Conservation (phyloP, 805 yeast species). For the Candida orba region DNA sequence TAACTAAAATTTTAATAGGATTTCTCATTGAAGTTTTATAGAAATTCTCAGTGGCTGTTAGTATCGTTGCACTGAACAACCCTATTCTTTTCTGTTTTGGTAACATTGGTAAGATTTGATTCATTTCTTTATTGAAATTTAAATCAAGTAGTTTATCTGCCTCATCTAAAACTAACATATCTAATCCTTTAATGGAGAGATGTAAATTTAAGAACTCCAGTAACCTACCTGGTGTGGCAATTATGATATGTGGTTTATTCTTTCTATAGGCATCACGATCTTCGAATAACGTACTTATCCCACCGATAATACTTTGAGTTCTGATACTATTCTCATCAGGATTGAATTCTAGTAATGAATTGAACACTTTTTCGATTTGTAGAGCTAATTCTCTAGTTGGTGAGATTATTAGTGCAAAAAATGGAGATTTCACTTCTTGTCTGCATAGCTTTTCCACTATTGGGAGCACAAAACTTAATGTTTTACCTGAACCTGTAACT, state of each 20-base stretch:
- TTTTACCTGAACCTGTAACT: conserved; percentile 97
- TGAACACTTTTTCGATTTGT: conserved; percentile 65
- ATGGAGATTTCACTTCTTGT: conserved; percentile 38
- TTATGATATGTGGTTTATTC: conserved; percentile 60
- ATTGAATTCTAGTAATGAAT: conserved; percentile 47
- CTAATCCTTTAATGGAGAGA: conserved; percentile 58
- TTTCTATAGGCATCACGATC: conserved; percentile 56
- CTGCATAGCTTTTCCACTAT: conserved; percentile 57
- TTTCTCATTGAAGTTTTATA: conserved; percentile 88
- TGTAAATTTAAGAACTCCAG: conserved; percentile 56
- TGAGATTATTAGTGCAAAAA: conserved; percentile 65
- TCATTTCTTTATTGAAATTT: conserved; percentile 64
- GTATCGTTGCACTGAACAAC: conserved; percentile 86
- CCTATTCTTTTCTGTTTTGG: conserved; percentile 95
- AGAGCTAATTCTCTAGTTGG: conserved; percentile 61
- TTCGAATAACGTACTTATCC: conserved; percentile 54
- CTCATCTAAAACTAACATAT: conserved; percentile 78
- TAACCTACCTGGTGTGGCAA: conserved; percentile 91
- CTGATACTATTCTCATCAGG: conserved; percentile 42
- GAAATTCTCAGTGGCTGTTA: conserved; percentile 70
- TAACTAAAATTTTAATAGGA: conserved; percentile 83
- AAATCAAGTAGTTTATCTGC: conserved; percentile 84
- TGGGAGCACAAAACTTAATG: conserved; percentile 84
- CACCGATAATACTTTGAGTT: conserved; percentile 62
- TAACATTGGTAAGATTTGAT: conserved; percentile 54